Evolutionary conservation across 139 green algal genomes (phyloP).

Genomic region (Raphidocelis subcapitata): DNA sequence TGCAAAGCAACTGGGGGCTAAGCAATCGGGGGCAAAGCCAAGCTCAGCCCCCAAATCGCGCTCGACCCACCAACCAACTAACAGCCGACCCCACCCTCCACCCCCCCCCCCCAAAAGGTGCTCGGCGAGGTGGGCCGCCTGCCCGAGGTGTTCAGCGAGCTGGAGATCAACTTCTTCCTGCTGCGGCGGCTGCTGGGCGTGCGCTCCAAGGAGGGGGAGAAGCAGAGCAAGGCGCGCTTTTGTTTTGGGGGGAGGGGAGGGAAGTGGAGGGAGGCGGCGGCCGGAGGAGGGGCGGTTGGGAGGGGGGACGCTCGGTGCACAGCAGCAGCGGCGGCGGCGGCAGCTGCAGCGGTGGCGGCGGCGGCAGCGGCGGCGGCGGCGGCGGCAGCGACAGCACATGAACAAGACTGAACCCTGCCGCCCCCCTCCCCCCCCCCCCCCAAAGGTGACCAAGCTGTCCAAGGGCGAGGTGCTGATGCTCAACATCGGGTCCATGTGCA

Average conservation of each 20-base stretch:
- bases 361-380: no score
- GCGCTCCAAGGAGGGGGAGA: constrained; percentile 88
- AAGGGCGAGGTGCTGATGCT: constrained; percentile 99
- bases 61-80: no score
- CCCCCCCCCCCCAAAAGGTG: constrained; percentile 53
- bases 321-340: background rate
- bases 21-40: constrained; percentile 26
- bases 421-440: no score
- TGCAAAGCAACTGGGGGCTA: no score
- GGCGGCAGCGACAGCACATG: no score
- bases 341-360: no score
- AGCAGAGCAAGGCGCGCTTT: constrained; percentile 90
- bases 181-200: constrained; percentile 95
- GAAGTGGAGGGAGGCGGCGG: background rate
- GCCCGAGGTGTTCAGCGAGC: constrained; percentile 95
- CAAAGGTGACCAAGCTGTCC: constrained; percentile 86
- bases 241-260: no score
- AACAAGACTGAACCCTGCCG: no score
- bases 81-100: background rate
- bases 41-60: no score
- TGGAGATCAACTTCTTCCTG: constrained; percentile 99
- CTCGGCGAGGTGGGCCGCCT: constrained; percentile 92
- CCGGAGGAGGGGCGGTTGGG: background rate
- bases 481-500: constrained; percentile 99
- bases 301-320: background rate